Base-by-base conservation (phyloP, 2,329 filamentous ascomycete species). In the Ascochyta viciae-villosae region DNA sequence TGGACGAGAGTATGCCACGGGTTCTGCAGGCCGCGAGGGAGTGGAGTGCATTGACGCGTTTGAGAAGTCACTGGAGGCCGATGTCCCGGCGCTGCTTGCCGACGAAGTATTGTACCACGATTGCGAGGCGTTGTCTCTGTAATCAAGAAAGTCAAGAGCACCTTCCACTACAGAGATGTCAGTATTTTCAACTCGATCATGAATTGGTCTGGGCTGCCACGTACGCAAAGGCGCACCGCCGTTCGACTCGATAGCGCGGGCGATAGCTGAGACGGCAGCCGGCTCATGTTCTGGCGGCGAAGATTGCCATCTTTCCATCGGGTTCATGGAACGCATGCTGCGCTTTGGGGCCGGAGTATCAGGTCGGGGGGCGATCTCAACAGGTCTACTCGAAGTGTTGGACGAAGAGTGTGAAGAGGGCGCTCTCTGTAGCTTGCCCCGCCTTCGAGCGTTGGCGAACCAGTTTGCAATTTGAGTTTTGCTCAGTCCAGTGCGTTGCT, bases 221-320 rank as follows among this genome's bases (percentile, higher is more conserved):
- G 4, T 52, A 57, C 54, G 12, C 10, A 52, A 34, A 12, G 43
- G n/a, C 9, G 44, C 27, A 19, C 54, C 54, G 6, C 38, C 54
- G 13, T 43, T 57, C n/a, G 48, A 57, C n/a, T 65, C 64, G 45
- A 71, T 63, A 2, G 68, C 66, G 27, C 64, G 61, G 45, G 63
- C 66, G 24, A 71, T 71, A 8, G 56, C 68, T 13, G 54, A 50
- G 9, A 57, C 62, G 23, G 61, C 60, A 27, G 67, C 68, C 3
- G 66, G 65, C 43, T 71, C 68, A 43, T 67, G 63, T 50, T 71
- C 68, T 1, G 68, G 68, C 5, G 68, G 68, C 3, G 67, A 70
- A 22, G 68, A 62, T 24, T 66, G 61, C 68, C 68, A 71, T n/a
- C 68, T 60, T 34, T 71, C 62, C 57, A 71, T 54, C 0, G 68